Conservation (phyloP, 2,329 filamentous ascomycete genomes). For the Aspergillus brunneoviolaceus region DNA sequence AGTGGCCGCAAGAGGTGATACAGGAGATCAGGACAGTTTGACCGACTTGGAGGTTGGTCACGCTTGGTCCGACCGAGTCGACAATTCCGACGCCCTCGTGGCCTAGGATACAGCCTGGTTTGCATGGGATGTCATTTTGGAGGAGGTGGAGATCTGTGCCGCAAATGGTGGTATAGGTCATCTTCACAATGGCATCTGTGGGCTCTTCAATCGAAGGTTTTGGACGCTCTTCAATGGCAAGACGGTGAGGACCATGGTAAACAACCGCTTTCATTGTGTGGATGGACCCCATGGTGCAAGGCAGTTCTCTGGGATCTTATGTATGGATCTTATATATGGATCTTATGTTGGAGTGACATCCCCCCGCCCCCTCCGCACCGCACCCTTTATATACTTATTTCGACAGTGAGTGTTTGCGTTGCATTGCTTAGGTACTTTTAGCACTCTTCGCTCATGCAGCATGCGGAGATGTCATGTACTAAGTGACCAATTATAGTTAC, state of each 20-base stretch:
- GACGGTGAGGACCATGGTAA: slow-evolving; percentile 37
- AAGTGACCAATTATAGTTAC: not conserved
- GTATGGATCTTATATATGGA: no score
- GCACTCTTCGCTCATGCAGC: not conserved
- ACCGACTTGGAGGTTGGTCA: slow-evolving; percentile 50
- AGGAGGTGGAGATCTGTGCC: slow-evolving; percentile 59
- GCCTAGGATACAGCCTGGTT: slow-evolving; percentile 49
- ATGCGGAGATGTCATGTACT: not conserved
- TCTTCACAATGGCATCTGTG: slow-evolving; percentile 53
- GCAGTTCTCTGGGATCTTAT: not conserved
- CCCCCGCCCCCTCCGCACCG: not conserved
- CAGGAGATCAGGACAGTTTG: slow-evolving; percentile 55
- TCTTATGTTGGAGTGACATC: no score
- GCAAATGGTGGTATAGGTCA: slow-evolving; percentile 54
- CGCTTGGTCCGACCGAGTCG: slow-evolving; percentile 46
- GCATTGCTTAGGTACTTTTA: not conserved
- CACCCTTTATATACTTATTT: not conserved
- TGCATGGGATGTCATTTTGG: slow-evolving; percentile 53
- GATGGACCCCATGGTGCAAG: not conserved
- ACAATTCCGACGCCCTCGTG: slow-evolving; percentile 56
- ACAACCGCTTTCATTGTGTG: slow-evolving; percentile 50
- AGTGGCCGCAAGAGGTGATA: slow-evolving; percentile 53
- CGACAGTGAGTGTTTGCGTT: not conserved
- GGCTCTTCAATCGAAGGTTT: slow-evolving; percentile 43
- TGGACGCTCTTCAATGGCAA: slow-evolving; percentile 45